Conservation (phyloP, 306 rosid species). For the Biancaea sappan region DNA sequence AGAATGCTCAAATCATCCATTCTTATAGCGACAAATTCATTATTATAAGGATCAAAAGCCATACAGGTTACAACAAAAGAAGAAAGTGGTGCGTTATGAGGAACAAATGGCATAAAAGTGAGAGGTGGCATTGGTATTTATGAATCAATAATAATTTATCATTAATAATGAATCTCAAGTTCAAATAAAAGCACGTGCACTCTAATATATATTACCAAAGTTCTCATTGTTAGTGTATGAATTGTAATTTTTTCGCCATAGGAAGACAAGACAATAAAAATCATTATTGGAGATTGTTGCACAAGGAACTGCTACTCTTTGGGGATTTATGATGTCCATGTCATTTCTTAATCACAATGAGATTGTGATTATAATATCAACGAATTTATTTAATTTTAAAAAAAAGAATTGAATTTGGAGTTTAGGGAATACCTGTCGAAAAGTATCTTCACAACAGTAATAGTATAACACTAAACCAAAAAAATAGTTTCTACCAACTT, state of each 20-base stretch:
- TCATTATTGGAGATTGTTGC: constrained; percentile 65
- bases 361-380: constrained; percentile 15
- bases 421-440: constrained; percentile 54
- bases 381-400: no score
- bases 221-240: constrained; percentile 40
- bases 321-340: neutral
- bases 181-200: no score
- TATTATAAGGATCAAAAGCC: constrained; percentile 64
- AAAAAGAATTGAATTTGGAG: no score
- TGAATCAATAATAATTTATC: constrained; percentile 2
- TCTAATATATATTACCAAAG: no score
- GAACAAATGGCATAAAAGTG: no score
- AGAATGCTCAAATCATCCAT: constrained; percentile 64
- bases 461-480: constrained; percentile 50
- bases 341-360: neutral
- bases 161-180: neutral
- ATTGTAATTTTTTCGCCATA: constrained; percentile 71
- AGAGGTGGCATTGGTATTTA: constrained; percentile 51
- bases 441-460: constrained; percentile 42
- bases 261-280: constrained; percentile 61
- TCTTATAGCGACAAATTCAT: constrained; percentile 68
- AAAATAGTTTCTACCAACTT: constrained; percentile 66
- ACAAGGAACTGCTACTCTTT: constrained; percentile 39
- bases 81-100: no score
- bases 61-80: constrained; percentile 55